These are phyloP conservation scores for Dendrocalamus latiflorus DNA, from an alignment of 202 grass and related monocot species.

Conservation along the genomic window DNA sequence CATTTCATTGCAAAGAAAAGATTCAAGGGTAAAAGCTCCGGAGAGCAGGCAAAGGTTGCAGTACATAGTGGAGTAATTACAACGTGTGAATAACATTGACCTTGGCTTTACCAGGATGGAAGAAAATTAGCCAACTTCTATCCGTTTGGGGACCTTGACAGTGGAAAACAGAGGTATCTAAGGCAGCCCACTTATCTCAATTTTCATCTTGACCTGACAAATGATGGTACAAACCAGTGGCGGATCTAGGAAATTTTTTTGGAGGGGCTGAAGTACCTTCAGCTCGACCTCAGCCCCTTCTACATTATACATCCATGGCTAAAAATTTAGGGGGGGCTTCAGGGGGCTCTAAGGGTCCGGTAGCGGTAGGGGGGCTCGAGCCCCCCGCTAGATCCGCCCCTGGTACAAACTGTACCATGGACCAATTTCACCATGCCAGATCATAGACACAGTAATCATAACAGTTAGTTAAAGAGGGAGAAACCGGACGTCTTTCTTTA, in stretches of 20 bases:
- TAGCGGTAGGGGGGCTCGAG: too few species aligned
- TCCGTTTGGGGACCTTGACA: not conserved
- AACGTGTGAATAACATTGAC: not conserved
- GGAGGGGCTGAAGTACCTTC: too few species aligned
- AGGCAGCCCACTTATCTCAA: not conserved
- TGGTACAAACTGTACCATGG: not conserved
- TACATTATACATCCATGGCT: too few species aligned
- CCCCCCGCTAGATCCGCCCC: too few species aligned
- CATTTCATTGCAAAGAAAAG: not conserved
- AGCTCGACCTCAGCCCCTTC: too few species aligned
- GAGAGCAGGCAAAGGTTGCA: not conserved
- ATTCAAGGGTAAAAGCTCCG: not conserved
- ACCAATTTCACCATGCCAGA: not conserved
- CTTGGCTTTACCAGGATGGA: not conserved
- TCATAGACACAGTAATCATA: not conserved
- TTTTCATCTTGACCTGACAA: not conserved
- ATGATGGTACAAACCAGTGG: not conserved
- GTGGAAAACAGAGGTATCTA: not conserved
- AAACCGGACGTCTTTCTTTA: conserved; percentile 6
- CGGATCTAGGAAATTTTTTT: too few species aligned
- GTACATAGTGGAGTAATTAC: not conserved
- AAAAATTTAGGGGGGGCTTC: too few species aligned
- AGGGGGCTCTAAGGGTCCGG: too few species aligned
- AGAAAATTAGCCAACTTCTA: not conserved
- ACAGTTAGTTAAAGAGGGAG: not conserved